These are phyloP conservation scores for Cercospora citrullina DNA, from an alignment of 2,329 filamentous ascomycete genomes.

Conservation along the genomic window DNA sequence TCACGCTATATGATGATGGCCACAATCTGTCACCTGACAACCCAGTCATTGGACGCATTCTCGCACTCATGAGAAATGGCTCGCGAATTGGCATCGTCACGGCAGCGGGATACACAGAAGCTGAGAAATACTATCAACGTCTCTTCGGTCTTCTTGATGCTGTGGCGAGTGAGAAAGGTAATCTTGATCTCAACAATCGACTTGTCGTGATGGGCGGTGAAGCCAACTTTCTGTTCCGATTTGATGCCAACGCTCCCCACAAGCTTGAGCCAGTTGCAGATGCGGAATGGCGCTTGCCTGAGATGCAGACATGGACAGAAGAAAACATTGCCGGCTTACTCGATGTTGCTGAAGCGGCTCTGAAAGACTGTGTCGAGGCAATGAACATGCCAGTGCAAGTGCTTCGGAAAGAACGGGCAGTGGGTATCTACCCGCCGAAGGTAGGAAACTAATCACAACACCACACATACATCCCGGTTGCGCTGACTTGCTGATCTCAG, in stretches of 20 bases:
- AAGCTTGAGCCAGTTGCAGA: conserved; percentile 67
- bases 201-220: conserved; percentile 94
- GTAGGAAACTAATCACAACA: no score
- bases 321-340: conserved; percentile 76
- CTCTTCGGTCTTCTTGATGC: conserved; percentile 84
- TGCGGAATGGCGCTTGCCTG: conserved; percentile 70
- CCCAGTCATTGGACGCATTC: conserved; percentile 69
- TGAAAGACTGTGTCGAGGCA: conserved; percentile 76
- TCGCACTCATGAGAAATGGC: conserved; percentile 71
- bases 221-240: conserved; percentile 91
- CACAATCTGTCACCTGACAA: conserved; percentile 72
- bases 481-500: no score
- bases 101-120: conserved; percentile 89
- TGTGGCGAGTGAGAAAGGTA: conserved; percentile 58
- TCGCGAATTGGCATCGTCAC: conserved; percentile 94
- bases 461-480: no score
- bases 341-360: conserved; percentile 80
- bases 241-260: conserved; percentile 62
- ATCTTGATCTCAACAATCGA: conserved; percentile 14
- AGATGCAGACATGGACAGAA: conserved; percentile 77
- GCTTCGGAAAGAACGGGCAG: conserved; percentile 77
- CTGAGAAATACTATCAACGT: conserved; percentile 80
- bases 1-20: conserved; percentile 86
- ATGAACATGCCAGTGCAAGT: conserved; percentile 77
- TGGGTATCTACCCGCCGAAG: conserved; percentile 56